Percentiles rank a stretch among this genome's conserved stretches.
These are phyloP conservation scores for Rhizopogon sp. DNA, from an alignment of 768 basidiomycete species.

Conservation along the genomic window DNA sequence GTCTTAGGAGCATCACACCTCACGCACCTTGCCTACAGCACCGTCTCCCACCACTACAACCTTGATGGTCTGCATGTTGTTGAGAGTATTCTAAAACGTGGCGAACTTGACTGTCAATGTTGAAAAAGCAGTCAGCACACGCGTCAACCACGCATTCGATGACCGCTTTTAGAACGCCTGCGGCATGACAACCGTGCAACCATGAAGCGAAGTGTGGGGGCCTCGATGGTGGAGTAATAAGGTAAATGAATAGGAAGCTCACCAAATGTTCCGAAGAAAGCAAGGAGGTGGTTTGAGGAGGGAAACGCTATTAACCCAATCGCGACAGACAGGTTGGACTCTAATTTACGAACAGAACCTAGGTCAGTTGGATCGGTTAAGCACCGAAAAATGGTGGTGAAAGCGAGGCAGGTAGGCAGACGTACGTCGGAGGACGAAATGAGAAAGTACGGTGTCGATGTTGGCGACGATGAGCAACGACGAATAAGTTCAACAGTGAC, in stretches of 20 bases:
- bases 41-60: conserved; percentile 97
- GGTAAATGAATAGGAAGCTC: conserved; percentile 11
- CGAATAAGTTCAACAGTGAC: conserved; percentile 20
- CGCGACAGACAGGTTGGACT: conserved; percentile 20
- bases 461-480: conserved; percentile 24
- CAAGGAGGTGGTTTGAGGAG: conserved; percentile 14
- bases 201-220: conserved; percentile 16
- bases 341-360: conserved; percentile 16
- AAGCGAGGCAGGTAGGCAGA: conserved; percentile 2
- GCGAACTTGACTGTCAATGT: conserved; percentile 7
- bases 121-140: conserved; percentile 8
- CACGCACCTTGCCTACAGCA: conserved; percentile 92
- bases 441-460: conserved; percentile 17
- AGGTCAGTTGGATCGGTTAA: conserved; percentile 14
- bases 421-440: conserved; percentile 14
- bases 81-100: conserved; percentile 13
- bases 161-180: conserved; percentile 19
- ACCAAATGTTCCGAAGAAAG: conserved; percentile 17
- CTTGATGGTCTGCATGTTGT: conserved; percentile 90
- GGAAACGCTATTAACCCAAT: conserved; percentile 18
- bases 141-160: conserved; percentile 13
- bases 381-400: conserved; percentile 1
- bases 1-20: not conserved
- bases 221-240: conserved; percentile 7
- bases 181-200: conserved; percentile 28